Base-by-base conservation (phyloP, 177 flowering plant species). In the Telopea speciosissima region DNA sequence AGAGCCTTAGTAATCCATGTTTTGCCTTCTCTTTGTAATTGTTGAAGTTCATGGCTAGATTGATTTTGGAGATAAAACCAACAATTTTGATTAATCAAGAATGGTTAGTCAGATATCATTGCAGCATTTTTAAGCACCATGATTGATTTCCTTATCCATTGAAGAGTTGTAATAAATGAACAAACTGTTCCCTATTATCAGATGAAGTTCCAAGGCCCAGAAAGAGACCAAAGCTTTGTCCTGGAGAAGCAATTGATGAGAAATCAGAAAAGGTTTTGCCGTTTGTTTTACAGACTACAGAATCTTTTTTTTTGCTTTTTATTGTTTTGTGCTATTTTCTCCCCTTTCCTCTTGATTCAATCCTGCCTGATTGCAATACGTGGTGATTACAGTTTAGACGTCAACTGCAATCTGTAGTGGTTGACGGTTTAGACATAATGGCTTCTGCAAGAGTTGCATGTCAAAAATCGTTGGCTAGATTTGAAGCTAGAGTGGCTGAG, bases 171-270 rank as follows among this genome's bases (percentile, higher is more conserved):
- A 3, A 36, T 36, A 5, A 36, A 36, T 36, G 40, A 36, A 36
- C 6, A 5, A 12, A 49, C 5, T 49, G 54, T 49, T 49, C 54
- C 54, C 3, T 58, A n/a, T 64, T 69, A 14, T 23, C 86, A 93
- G 97, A 84, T 83, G 87, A 88, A 73, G 28, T 78, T 74, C 79
- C 79, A 73, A 77, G 81, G 71, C 97, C 97, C n/a, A 87, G 25
- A 66, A 96, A 86, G 82, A 87, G 82, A 79, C 97, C 97, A 33
- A 87, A 78, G 80, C 80, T 96, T 69, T 76, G 84, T 72, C 97
- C 89, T 7, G 83, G 85, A 22, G 78, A 81, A 68, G 88, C 77
- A 70, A 73, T 87, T 31, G 80, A 89, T 72, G 92, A 90, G 78
- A 91, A 89, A 77, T 90, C 98, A 67, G 90, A 87, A 74, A 81